Conservation (phyloP, 345 rosid species). For the Lepidium aucheri region DNA sequence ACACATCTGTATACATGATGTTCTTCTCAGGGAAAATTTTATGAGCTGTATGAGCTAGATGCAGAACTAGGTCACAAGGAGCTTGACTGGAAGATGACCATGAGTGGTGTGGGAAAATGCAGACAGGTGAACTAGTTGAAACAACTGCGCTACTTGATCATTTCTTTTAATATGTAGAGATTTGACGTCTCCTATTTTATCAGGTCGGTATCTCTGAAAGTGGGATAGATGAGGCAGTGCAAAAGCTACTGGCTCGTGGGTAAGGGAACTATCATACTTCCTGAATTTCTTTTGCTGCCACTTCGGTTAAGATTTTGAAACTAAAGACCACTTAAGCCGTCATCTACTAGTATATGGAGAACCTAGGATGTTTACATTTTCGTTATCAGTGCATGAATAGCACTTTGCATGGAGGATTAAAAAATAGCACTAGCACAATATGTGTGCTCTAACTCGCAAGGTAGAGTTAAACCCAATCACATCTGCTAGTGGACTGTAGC, state of each 20-base stretch:
- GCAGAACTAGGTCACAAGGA: slow-evolving; percentile 94
- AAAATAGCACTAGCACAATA: background rate
- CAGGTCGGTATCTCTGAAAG: slow-evolving; percentile 86
- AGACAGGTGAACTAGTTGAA: slow-evolving; percentile 59
- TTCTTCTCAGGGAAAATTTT: slow-evolving; percentile 69
- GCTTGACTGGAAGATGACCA: slow-evolving; percentile 93
- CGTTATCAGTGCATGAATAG: background rate
- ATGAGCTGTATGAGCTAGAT: slow-evolving; percentile 93
- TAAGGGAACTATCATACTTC: slow-evolving; percentile 29
- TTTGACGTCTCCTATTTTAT: slow-evolving; percentile 3
- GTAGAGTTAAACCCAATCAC: background rate
- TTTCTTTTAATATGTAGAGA: background rate
- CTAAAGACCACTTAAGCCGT: background rate
- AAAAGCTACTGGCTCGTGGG: slow-evolving; percentile 91
- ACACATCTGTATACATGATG: slow-evolving; percentile 6
- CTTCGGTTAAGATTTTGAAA: background rate
- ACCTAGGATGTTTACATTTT: background rate
- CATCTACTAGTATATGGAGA: background rate
- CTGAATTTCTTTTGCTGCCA: background rate
- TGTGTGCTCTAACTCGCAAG: background rate
- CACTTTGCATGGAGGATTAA: background rate
- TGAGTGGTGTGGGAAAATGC: slow-evolving; percentile 92
- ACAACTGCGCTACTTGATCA: background rate
- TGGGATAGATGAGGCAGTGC: slow-evolving; percentile 87
- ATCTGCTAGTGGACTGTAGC: background rate